Conservation (phyloP, 768 basidiomycete species). For the Porpolomopsis calyptriformis region DNA sequence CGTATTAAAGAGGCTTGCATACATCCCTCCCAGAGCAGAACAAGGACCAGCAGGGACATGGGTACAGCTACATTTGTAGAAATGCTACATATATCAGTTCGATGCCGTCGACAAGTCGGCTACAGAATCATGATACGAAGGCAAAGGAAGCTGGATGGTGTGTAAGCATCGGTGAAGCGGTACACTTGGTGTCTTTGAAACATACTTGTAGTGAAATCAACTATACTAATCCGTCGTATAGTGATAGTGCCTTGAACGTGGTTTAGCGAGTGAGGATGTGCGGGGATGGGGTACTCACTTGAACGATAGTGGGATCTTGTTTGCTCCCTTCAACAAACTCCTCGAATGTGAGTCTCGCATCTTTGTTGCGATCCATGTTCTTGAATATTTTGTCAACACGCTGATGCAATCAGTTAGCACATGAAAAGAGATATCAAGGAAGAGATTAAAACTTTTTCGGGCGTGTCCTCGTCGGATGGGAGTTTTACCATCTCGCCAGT, state of each 20-base stretch:
- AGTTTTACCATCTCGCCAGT: slow-evolving; percentile 99
- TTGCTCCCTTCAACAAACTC: slow-evolving; percentile 99
- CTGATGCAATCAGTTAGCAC: slow-evolving; percentile 30
- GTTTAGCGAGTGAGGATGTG: slow-evolving; percentile 8
- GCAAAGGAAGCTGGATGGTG: no score
- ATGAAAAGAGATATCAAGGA: slow-evolving; percentile 6
- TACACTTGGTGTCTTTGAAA: no score
- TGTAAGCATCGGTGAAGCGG: no score
- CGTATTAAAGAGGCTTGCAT: slow-evolving; percentile 17
- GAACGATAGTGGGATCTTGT: slow-evolving; percentile 98
- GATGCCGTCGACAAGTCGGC: no score
- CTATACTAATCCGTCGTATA: slow-evolving; percentile 92
- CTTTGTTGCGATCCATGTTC: slow-evolving; percentile 95
- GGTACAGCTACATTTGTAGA: slow-evolving; percentile 18
- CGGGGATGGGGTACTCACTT: slow-evolving; percentile 46
- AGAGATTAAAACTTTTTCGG: slow-evolving; percentile 57
- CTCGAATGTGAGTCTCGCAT: slow-evolving; percentile 85
- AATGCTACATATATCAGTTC: no score
- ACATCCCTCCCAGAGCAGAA: no score
- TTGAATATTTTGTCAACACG: slow-evolving; percentile 98
- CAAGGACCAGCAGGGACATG: slow-evolving; percentile 11
- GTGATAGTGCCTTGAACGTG: slow-evolving; percentile 64
- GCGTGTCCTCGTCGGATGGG: slow-evolving; percentile 98
- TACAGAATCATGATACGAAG: no score
- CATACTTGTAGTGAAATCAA: not conserved